A percentile compares a stretch with the other conserved stretches of the same genome.
These are phyloP conservation scores for Paraconiothyrium brasiliense DNA, from an alignment of 2,329 filamentous ascomycete genomes.

Conservation along the genomic window DNA sequence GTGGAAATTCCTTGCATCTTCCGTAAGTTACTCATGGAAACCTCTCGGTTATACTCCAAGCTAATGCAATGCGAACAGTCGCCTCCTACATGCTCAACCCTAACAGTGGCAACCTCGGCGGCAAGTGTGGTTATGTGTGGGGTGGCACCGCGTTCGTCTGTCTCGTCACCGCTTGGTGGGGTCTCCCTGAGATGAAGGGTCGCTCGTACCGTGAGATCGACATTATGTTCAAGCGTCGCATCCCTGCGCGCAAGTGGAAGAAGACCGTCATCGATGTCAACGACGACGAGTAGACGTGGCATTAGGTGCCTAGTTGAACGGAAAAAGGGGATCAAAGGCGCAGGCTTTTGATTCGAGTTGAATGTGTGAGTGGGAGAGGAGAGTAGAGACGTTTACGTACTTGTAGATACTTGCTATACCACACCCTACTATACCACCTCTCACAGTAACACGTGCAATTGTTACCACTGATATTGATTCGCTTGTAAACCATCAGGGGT, in stretches of 20 bases:
- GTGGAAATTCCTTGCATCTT: constrained; percentile 74
- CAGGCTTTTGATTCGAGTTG: neutral
- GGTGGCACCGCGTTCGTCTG: constrained; percentile 63
- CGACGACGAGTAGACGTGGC: constrained; percentile 66
- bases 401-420: neutral
- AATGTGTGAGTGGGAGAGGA: neutral
- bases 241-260: constrained; percentile 66
- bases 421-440: neutral
- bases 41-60: constrained; percentile 38
- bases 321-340: neutral
- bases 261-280: constrained; percentile 65
- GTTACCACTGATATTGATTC: too few species aligned
- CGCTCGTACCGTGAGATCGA: constrained; percentile 63
- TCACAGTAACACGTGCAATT: neutral
- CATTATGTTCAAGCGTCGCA: constrained; percentile 53
- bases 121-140: constrained; percentile 48
- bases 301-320: neutral
- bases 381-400: neutral
- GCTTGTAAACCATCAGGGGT: too few species aligned
- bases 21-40: constrained; percentile 70
- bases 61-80: constrained; percentile 57
- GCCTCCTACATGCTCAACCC: constrained; percentile 62
- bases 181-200: constrained; percentile 65
- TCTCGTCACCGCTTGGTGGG: constrained; percentile 59
- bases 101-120: constrained; percentile 60